A percentile compares a stretch with the other conserved stretches of the same genome.
phyloP scores from a whole-genome alignment of 139 green algal species.

The Eudorina sp. region DNA sequence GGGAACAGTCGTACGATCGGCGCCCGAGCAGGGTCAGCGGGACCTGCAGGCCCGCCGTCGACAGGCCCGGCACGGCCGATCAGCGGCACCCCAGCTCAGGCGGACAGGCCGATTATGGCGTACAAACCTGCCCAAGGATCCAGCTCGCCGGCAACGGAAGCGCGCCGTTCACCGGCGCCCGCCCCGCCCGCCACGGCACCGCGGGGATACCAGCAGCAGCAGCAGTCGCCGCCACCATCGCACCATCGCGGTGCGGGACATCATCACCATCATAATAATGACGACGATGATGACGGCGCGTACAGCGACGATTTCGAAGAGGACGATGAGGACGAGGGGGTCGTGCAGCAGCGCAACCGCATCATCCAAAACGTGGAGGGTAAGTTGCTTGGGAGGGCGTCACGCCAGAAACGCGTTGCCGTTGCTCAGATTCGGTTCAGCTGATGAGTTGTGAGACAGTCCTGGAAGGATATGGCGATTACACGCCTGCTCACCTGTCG shows the following conservation, averaged over 20 bases:
- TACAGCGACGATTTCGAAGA: constrained; percentile 50
- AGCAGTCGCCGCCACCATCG: not conserved
- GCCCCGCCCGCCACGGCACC: not conserved
- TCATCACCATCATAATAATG: not conserved
- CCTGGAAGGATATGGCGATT: too few relatives aligned
- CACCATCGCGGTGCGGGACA: not conserved
- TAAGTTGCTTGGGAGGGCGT: not conserved
- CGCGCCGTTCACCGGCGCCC: not conserved
- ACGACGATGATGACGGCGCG: constrained; percentile 27
- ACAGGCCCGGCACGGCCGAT: not conserved
- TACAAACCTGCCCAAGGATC: not conserved
- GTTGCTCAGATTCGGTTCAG: too few relatives aligned
- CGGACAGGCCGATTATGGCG: not conserved
- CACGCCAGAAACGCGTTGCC: too few relatives aligned
- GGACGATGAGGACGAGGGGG: constrained; percentile 32
- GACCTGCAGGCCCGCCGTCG: not conserved
- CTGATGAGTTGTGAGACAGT: too few relatives aligned
- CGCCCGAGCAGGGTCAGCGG: not conserved
- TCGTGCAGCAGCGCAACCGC: constrained; percentile 44
- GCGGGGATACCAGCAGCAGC: not conserved
- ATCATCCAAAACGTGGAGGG: constrained; percentile 46
- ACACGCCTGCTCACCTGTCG: too few relatives aligned
- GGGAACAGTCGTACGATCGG: constrained; percentile 12
- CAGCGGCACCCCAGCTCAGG: not conserved
- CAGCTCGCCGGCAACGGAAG: not conserved